Evolutionary conservation across 192 early-diverging fungal species (phyloP).

Genomic region (Lobosporangium transversale): DNA sequence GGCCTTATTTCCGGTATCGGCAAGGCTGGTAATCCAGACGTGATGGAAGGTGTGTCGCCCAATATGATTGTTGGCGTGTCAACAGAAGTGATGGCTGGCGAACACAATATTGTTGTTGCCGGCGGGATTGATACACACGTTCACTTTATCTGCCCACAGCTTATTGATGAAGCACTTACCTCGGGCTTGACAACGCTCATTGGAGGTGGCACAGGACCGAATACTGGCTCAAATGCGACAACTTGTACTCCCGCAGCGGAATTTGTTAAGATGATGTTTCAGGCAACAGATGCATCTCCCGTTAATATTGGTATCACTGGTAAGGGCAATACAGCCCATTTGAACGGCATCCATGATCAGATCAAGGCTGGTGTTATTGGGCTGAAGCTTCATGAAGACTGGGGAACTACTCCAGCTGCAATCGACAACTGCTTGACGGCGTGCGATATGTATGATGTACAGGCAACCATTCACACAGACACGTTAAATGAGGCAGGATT

Average conservation of each 20-base stretch:
- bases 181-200: slow-evolving; percentile 86
- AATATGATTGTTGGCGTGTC: slow-evolving; percentile 90
- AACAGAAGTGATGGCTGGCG: slow-evolving; percentile 93
- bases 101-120: slow-evolving; percentile 92
- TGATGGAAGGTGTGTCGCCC: slow-evolving; percentile 92
- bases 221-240: slow-evolving; percentile 95
- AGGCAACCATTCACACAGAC: slow-evolving; percentile 94
- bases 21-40: slow-evolving; percentile 97
- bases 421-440: slow-evolving; percentile 90
- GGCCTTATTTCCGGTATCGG: slow-evolving; percentile 92
- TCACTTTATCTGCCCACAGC: slow-evolving; percentile 95
- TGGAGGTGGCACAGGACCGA: slow-evolving; percentile 94
- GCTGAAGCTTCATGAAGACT: slow-evolving; percentile 95
- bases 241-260: slow-evolving; percentile 91
- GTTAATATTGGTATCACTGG: slow-evolving; percentile 96
- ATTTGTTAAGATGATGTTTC: slow-evolving; percentile 91
- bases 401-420: slow-evolving; percentile 94
- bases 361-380: slow-evolving; percentile 88
- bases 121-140: slow-evolving; percentile 95
- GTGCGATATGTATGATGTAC: slow-evolving; percentile 89
- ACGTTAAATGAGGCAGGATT: slow-evolving; percentile 98
- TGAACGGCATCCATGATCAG: slow-evolving; percentile 81
- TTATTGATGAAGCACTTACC: slow-evolving; percentile 84
- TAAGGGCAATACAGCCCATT: slow-evolving; percentile 86
- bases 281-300: slow-evolving; percentile 88